Evolutionary conservation across 306 rosid genomes (phyloP).

Genomic region (Cotoneaster glaucophyllus): DNA sequence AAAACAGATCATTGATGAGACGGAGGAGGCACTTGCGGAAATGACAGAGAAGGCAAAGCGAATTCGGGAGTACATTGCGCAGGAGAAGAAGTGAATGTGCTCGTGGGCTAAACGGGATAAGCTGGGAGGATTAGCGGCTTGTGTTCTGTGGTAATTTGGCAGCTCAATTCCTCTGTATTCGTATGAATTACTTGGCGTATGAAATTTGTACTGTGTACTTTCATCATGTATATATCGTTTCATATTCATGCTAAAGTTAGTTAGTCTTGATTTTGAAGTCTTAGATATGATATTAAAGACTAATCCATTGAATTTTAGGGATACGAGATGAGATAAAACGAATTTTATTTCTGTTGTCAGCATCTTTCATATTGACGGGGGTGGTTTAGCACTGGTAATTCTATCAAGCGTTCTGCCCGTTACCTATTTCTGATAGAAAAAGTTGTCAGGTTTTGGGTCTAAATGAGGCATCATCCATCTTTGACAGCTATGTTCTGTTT

Average conservation of each 20-base stretch:
- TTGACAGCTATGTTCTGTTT: not conserved
- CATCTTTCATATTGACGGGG: not conserved
- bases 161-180: not conserved
- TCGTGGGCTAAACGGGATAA: not conserved
- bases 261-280: not conserved
- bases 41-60: slow-evolving; percentile 49
- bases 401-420: not conserved
- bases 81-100: slow-evolving; percentile 32
- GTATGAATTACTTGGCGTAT: not conserved
- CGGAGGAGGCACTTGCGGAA: slow-evolving; percentile 52
- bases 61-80: slow-evolving; percentile 37
- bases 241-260: not conserved
- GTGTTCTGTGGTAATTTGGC: slow-evolving; percentile 1
- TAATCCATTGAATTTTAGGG: not conserved
- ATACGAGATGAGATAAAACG: not conserved
- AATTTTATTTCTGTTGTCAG: not conserved
- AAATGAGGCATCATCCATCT: too few relatives aligned
- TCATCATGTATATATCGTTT: not conserved
- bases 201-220: not conserved
- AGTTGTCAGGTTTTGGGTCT: not conserved
- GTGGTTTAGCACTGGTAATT: not conserved
- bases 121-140: not conserved
- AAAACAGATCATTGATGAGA: slow-evolving; percentile 46
- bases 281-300: not conserved
- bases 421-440: not conserved